Conservation (phyloP, 75 land plant species). For the Sequoiadendron giganteum region DNA sequence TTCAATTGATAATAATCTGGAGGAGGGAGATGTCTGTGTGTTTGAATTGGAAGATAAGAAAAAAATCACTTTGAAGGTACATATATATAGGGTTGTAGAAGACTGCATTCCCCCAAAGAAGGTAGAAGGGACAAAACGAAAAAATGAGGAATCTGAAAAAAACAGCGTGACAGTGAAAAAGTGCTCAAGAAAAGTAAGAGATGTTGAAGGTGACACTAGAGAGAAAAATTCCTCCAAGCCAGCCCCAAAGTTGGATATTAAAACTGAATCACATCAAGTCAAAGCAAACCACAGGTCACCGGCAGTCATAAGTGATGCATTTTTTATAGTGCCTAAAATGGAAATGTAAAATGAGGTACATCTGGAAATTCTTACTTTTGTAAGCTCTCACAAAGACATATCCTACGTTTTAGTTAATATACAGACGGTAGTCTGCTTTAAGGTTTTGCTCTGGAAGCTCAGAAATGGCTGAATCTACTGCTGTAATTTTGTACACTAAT, state of each 20-base stretch:
- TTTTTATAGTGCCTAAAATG: background rate
- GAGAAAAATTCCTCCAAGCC: background rate
- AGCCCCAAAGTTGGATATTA: background rate
- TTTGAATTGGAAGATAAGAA: constrained; percentile 33
- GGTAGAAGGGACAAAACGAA: background rate
- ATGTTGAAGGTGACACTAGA: background rate
- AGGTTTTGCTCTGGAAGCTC: background rate
- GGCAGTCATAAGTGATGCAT: background rate
- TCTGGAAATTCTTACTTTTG: background rate
- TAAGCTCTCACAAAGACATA: background rate
- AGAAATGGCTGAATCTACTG: background rate
- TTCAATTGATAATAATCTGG: constrained; percentile 29
- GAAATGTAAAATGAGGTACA: background rate
- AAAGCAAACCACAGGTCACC: background rate
- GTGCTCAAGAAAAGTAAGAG: background rate
- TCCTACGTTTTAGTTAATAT: background rate
- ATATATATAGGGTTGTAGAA: constrained; percentile 31
- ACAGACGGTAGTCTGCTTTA: background rate
- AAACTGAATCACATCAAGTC: background rate
- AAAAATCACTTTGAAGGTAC: constrained; percentile 13
- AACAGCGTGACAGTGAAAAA: background rate
- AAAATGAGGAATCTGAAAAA: background rate
- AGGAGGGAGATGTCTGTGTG: constrained; percentile 50
- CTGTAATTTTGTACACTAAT: background rate
- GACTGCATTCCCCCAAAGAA: background rate